Evolutionary conservation across 768 basidiomycete species (phyloP), one percentile per base, ranked within the genome.

Genomic region (Pleurotus cornucopiae): DNA sequence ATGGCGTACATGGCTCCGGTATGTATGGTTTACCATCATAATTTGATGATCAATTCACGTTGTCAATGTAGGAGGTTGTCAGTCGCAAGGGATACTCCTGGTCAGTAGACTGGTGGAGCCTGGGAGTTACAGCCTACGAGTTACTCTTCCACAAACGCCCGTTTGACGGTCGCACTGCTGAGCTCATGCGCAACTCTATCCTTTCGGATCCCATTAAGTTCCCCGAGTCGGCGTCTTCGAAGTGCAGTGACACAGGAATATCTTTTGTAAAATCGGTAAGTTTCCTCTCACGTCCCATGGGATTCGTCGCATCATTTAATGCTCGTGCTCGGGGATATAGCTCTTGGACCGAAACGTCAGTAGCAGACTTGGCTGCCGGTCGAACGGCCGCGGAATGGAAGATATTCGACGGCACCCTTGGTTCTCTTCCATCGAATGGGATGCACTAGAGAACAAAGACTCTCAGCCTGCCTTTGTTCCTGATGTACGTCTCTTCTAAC

Each of bases 1-100:
- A 95, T 99, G 93, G 96, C 97, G 0, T 99, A 99, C 73, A 99
- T 99, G 97, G 95, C 95, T 7, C 95, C 96, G 0, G 94, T 55
- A 30, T 44, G 43, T 25, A 9, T 21, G 23, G 9, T 34, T 2
- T 12, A 3, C 30, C 30, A 34, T 34, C 30, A 34, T 2, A 34
- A 34, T 34, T 34, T 34, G 30, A 34, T 34, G 30, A 34, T 34
- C 30, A 34, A 34, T 40, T 55, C 13, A 46, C 43, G 21, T 16
- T 4, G n/a, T 25, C 41, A 44, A 55, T 56, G 5, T 55, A 58
- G 23, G 60, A 99, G 69, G 89, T 99, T n/a, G 79, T 98, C 44
- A 84, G 82, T 51, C 87, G 90, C 65, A 88, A 85, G 65, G 97
- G 97, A 13, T 99, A 99, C 70, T 89, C 89, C 3, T 94, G 91